Percentiles rank a stretch among this genome's conserved stretches.
Evolutionary conservation across 2,329 filamentous ascomycete genomes (phyloP).

Genomic region (Colletotrichum viniferum): DNA sequence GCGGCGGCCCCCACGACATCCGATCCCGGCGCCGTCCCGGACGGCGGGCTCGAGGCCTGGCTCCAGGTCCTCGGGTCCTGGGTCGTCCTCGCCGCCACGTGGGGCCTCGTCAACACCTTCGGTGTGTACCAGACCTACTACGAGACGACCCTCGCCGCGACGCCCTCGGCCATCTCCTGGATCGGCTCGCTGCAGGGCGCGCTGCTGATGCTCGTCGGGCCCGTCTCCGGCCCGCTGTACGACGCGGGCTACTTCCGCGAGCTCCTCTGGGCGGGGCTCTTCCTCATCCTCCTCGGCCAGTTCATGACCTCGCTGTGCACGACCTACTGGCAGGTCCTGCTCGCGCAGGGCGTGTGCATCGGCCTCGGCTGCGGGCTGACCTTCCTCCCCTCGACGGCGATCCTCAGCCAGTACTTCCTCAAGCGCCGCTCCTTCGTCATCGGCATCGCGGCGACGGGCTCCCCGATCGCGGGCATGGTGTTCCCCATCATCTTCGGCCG

Average conservation of each 20-base stretch:
- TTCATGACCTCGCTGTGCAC: constrained; percentile 51
- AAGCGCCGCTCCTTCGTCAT: constrained; percentile 34
- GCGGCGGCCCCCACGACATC: neutral
- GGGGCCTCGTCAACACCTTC: constrained; percentile 46
- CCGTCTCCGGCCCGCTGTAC: constrained; percentile 44
- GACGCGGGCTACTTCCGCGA: constrained; percentile 46
- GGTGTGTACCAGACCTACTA: constrained; percentile 53
- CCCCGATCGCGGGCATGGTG: constrained; percentile 45
- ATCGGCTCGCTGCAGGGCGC: constrained; percentile 47
- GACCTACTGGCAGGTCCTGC: constrained; percentile 46
- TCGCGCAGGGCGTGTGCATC: constrained; percentile 42
- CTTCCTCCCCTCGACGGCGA: constrained; percentile 39
- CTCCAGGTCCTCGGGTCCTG: constrained; percentile 29
- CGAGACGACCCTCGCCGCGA: constrained; percentile 36
- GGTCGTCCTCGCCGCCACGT: constrained; percentile 23
- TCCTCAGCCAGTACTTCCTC: constrained; percentile 45
- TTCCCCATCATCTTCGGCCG: constrained; percentile 40
- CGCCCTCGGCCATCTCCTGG: constrained; percentile 47
- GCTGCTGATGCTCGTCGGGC: constrained; percentile 43
- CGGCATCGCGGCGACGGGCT: constrained; percentile 37
- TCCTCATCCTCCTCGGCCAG: constrained; percentile 42
- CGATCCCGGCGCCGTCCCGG: constrained; percentile 17
- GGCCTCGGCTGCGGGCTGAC: constrained; percentile 39
- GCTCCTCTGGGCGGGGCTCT: constrained; percentile 37
- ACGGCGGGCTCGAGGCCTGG: constrained; percentile 30